Evolutionary conservation across 2,329 filamentous ascomycete species (phyloP), one percentile per base, ranked within the genome.

Genomic region (Sphaerulina populicola): DNA sequence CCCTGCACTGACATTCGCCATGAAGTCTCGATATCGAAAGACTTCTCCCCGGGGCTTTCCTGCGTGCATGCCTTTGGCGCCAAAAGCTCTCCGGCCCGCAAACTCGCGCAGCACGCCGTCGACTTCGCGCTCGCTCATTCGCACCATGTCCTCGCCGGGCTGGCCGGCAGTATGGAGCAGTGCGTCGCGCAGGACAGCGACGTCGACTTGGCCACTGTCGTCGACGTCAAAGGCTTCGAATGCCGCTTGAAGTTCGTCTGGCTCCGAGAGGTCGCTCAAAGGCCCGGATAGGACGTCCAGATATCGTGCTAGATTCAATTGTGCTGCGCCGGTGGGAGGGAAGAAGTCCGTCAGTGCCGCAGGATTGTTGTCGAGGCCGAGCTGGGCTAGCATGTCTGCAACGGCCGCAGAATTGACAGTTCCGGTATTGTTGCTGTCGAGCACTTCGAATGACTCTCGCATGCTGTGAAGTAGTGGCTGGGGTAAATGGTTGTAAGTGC

Each of bases 211-310:
- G 2, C 93, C 93, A 62, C 86, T 93, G 66, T 98, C 93, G 57
- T 94, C 89, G 56, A 94, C 87, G 64, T 98, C 93, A 66, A 97
- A 97, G 0, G 93, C 93, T 2, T 88, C 88, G 60, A 98, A 91
- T 0, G 93, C 93, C 1, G 89, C 91, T 15, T 88, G 74, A 8
- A 98, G 77, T 66, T 98, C 93, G 12, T 81, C 78, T 18, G 82
- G 80, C 0, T 86, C 83, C 0, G 88, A 94, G 14, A 97, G 74
- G 0, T 82, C 78, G 1, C 81, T 80, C 2, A 97, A 74, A 2
- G 86, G 78, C 8, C 80, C 79, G 0, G 90, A 86, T 1, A 98
- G 74, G 1, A 83, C 84, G 64, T 88, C 91, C 18, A 98, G 77
- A 66, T 94, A 98, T 3, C 83, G 80, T 0, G 90, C 87, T 37